Percentiles rank a stretch among this genome's conserved stretches.
Evolutionary conservation across 345 rosid species (phyloP).

Genomic region (Triadica sebifera): DNA sequence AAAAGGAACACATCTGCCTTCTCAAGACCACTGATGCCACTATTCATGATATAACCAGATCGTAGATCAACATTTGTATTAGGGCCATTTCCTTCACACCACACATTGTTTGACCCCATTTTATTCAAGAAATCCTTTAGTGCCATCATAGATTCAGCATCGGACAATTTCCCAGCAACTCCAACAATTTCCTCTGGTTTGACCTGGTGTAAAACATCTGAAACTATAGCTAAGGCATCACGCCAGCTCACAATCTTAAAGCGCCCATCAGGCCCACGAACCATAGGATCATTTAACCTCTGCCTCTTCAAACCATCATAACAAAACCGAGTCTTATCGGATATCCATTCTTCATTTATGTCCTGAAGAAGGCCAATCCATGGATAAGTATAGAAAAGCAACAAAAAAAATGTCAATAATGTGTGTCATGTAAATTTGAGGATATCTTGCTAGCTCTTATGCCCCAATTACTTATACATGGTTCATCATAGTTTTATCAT

Average conservation of each 20-base stretch:
- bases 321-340: slow-evolving; percentile 92
- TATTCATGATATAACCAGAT: slow-evolving; percentile 88
- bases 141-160: slow-evolving; percentile 99
- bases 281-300: slow-evolving; percentile 97
- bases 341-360: slow-evolving; percentile 99
- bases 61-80: slow-evolving; percentile 82
- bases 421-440: neutral
- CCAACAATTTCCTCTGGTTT: slow-evolving; percentile 89
- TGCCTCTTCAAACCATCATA: slow-evolving; percentile 99
- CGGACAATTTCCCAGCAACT: slow-evolving; percentile 82
- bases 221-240: slow-evolving; percentile 90
- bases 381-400: slow-evolving; percentile 12
- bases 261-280: slow-evolving; percentile 88
- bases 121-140: slow-evolving; percentile 86
- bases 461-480: neutral
- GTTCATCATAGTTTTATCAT: neutral
- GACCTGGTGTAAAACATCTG: slow-evolving; percentile 71
- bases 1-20: slow-evolving; percentile 91
- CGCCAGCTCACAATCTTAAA: slow-evolving; percentile 92
- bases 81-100: slow-evolving; percentile 88
- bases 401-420: neutral
- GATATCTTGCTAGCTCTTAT: neutral
- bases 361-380: slow-evolving; percentile 55
- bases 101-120: slow-evolving; percentile 92
- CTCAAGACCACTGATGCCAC: slow-evolving; percentile 83